A percentile compares a stretch with the other conserved stretches of the same genome.
phyloP scores from a whole-genome alignment of 2,329 filamentous ascomycete species.

The Aspergillus proliferans region DNA sequence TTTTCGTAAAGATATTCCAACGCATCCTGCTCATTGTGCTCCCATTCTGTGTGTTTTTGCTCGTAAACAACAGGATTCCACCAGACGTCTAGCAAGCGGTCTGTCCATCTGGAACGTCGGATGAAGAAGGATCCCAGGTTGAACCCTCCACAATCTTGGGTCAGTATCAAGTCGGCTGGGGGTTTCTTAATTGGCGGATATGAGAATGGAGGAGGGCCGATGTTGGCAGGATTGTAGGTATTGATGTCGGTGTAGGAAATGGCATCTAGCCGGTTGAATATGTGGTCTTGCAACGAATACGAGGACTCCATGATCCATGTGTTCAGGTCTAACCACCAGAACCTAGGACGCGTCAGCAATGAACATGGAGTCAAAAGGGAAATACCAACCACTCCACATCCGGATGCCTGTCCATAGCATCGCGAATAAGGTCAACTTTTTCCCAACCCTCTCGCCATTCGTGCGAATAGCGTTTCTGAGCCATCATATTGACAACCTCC shows the following conservation, averaged over 20 bases:
- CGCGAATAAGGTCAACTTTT: slow-evolving; percentile 90
- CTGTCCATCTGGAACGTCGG: slow-evolving; percentile 77
- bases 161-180: slow-evolving; percentile 66
- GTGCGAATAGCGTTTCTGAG: slow-evolving; percentile 96
- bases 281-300: slow-evolving; percentile 80
- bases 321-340: slow-evolving; percentile 98
- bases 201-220: slow-evolving; percentile 63
- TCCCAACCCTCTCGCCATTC: slow-evolving; percentile 99
- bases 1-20: slow-evolving; percentile 85
- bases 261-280: slow-evolving; percentile 72
- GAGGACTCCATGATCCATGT: slow-evolving; percentile 97
- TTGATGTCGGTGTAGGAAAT: slow-evolving; percentile 94
- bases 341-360: slow-evolving; percentile 45
- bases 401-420: slow-evolving; percentile 86
- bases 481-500: slow-evolving; percentile 97
- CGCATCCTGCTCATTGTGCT: slow-evolving; percentile 96
- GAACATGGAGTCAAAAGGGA: not conserved
- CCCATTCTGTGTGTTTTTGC: slow-evolving; percentile 98
- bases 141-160: slow-evolving; percentile 93
- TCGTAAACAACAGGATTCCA: slow-evolving; percentile 98
- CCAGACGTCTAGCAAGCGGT: slow-evolving; percentile 89
- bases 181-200: not conserved
- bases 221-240: slow-evolving; percentile 88
- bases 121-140: slow-evolving; percentile 96
- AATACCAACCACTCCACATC: slow-evolving; percentile 81